phyloP scores from a whole-genome alignment of 148 eudicot genomes.

The Arctostaphylos glauca region DNA sequence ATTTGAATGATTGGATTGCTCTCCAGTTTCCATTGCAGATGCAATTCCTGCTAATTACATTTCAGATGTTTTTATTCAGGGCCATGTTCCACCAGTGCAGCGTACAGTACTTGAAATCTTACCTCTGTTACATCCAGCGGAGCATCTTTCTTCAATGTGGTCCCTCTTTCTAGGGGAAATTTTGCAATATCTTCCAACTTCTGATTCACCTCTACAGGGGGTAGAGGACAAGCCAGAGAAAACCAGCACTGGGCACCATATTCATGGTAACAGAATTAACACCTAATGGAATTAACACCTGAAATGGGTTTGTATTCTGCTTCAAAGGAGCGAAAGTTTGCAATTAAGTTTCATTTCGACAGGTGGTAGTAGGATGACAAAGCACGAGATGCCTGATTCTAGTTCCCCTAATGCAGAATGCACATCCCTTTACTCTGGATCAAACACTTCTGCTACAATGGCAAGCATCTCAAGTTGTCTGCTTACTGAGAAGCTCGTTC shows the following conservation, averaged over 20 bases:
- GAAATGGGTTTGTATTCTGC: conserved; percentile 12
- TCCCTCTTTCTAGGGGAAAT: conserved; percentile 57
- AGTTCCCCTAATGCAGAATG: conserved; percentile 30
- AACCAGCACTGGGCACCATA: conserved; percentile 22
- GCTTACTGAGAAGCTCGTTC: conserved; percentile 83
- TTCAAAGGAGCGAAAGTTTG: background rate
- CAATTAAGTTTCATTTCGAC: conserved; percentile 11
- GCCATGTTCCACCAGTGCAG: conserved; percentile 82
- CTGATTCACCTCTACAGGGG: conserved; percentile 38
- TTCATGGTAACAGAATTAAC: too few species aligned
- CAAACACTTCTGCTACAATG: conserved; percentile 10
- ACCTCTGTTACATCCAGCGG: conserved; percentile 73
- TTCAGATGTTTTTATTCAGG: conserved; percentile 44
- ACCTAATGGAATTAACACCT: background rate
- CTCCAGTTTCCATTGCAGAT: background rate
- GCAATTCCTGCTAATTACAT: background rate
- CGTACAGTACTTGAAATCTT: conserved; percentile 79
- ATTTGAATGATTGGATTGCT: background rate
- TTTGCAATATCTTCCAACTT: conserved; percentile 64
- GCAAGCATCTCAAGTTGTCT: conserved; percentile 41
- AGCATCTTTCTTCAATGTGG: conserved; percentile 84
- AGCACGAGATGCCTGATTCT: conserved; percentile 32
- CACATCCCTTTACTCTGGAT: conserved; percentile 28
- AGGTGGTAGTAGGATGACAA: conserved; percentile 33
- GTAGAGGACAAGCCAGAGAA: conserved; percentile 40